Base-by-base conservation (phyloP, 257 asterid genomes). In the Verbena officinalis region DNA sequence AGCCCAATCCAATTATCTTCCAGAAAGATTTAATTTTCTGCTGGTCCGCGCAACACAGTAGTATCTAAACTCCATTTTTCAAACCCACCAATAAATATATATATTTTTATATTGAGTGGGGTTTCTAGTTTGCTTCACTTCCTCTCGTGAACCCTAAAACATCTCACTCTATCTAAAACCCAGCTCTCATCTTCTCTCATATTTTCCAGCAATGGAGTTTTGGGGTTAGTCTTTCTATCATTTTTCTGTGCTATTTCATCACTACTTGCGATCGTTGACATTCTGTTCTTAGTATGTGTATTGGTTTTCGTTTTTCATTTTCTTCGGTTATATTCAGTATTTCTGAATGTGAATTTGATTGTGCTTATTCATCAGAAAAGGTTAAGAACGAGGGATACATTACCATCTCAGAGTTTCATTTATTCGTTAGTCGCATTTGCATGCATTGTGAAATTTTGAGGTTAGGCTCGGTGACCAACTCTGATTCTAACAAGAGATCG, bases 151-250 rank as follows among this genome's bases (percentile, higher is more conserved):
- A 75, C 75, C 80, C 80, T 69, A 63, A 64, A 45, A 34, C 52
- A 30, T 33, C 61, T 1, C 57, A 22, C 75, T 45, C 73, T 4
- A 67, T 14, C 73, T 46, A 21, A 62, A 65, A 65, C 58, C 67
- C 70, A 52, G 53, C 52, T 50, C 44, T 38, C 69, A 57, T 20
- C 55, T 7, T 51, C 23, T 17, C 55, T 24, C 61, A n/a, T 44
- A 38, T 9, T 27, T 40, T 60, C 61, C 74, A 20, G 54, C 53
- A 30, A 76, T 76, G 81, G 81, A 77, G 75, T 77, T 77, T 12
- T 77, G 81, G 81, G 81, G 81, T 68, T 34, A 57, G 66, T 27
- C 3, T 55, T 49, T 62, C 52, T 39, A 17, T 24, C n/a, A 0
- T 48, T 10, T 42, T 3, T 9, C 1, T 21, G 0, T 50, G 43